Conservation (phyloP, 345 rosid species). For the Mangifera indica region DNA sequence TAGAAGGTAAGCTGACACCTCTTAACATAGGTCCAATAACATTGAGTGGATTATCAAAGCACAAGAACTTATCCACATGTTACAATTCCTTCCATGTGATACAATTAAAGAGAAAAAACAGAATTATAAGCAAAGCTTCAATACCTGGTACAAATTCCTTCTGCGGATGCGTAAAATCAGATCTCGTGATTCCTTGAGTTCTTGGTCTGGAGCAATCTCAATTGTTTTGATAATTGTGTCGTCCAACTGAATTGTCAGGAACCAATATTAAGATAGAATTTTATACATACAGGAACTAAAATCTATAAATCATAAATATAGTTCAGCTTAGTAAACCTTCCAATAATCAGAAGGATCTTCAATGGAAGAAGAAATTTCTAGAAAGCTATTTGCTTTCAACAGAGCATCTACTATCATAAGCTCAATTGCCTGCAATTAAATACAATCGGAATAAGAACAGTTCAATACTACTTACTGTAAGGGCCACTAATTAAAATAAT, state of each 20-base stretch:
- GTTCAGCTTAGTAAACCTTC: slow-evolving; percentile 57
- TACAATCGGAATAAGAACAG: not conserved
- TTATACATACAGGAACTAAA: slow-evolving; percentile 9
- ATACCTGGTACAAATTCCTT: slow-evolving; percentile 84
- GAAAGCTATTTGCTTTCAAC: slow-evolving; percentile 62
- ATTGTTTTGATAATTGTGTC: slow-evolving; percentile 81
- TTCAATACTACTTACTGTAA: not conserved
- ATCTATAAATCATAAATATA: not conserved
- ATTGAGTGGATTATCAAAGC: not conserved
- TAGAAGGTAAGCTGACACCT: too few species aligned
- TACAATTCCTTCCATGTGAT: not conserved
- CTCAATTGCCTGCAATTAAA: slow-evolving; percentile 70
- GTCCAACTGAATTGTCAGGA: slow-evolving; percentile 61
- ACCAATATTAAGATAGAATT: slow-evolving; percentile 5
- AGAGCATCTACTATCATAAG: slow-evolving; percentile 90
- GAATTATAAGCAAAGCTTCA: slow-evolving; percentile 5
- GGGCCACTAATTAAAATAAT: not conserved
- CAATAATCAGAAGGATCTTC: slow-evolving; percentile 78
- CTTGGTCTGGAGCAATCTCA: slow-evolving; percentile 69
- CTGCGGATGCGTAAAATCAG: slow-evolving; percentile 75
- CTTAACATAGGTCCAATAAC: not conserved
- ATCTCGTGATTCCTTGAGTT: slow-evolving; percentile 73
- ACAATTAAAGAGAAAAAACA: not conserved
- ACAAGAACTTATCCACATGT: not conserved
- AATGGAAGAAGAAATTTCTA: slow-evolving; percentile 62